phyloP scores from a whole-genome alignment of 2,329 filamentous ascomycete species.

The Hymenotorrendiella dingleyae region DNA sequence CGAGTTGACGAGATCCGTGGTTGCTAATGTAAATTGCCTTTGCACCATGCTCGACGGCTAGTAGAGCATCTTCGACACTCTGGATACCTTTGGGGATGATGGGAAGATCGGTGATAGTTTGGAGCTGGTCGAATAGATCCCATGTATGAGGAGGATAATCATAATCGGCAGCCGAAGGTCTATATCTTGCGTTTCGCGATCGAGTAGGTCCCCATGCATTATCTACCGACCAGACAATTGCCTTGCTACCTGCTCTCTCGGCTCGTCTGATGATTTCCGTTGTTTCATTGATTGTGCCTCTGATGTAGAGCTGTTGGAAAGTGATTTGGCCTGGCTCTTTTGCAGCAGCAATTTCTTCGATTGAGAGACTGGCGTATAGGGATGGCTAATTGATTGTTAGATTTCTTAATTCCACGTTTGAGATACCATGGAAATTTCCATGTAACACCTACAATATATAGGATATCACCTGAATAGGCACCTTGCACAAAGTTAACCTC shows the following conservation, averaged over 20 bases:
- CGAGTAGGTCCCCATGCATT: slow-evolving; percentile 3
- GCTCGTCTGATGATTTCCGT: not conserved
- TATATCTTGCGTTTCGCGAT: slow-evolving; percentile 3
- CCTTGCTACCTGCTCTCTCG: slow-evolving; percentile 1
- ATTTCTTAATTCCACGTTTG: too few relatives aligned
- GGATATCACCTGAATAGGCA: slow-evolving; percentile 23
- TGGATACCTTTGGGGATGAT: slow-evolving; percentile 29
- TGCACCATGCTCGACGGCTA: slow-evolving; percentile 28
- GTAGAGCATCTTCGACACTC: slow-evolving; percentile 35
- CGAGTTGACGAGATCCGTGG: slow-evolving; percentile 52
- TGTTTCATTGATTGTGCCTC: not conserved
- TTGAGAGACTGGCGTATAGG: slow-evolving; percentile 7
- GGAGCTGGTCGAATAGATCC: slow-evolving; percentile 34
- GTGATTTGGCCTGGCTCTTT: slow-evolving; percentile 9
- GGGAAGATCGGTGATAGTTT: slow-evolving; percentile 32
- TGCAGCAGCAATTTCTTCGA: slow-evolving; percentile 14
- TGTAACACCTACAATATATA: slow-evolving; percentile 13
- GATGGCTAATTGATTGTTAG: slow-evolving; percentile 3
- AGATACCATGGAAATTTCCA: too few relatives aligned
- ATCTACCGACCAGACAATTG: slow-evolving; percentile 9
- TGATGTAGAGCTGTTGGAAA: slow-evolving; percentile 12
- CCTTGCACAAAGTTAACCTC: slow-evolving; percentile 33
- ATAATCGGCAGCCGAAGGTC: not conserved
- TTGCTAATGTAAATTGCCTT: slow-evolving; percentile 49
- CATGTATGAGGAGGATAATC: slow-evolving; percentile 11